Base-by-base conservation (phyloP, 495 filamentous ascomycete species). In the Neurospora sp. region DNA sequence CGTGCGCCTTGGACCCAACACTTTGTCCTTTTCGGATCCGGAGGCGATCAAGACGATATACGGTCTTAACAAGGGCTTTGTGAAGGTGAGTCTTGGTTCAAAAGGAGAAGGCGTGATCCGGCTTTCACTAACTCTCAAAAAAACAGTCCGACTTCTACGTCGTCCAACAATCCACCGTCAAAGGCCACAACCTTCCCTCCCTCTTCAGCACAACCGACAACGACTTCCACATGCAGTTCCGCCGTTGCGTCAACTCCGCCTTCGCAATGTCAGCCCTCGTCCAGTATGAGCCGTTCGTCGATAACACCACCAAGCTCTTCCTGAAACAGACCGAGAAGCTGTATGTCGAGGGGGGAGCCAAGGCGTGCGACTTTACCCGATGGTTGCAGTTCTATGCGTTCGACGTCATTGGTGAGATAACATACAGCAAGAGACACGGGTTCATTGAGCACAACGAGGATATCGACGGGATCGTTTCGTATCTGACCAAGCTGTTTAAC, bases 381-480 rank as follows among this genome's bases (percentile, higher is more conserved):
- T 95, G 93, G 93, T 81, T 94, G 14, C 91, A 93, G 76, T 94
- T 89, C 78, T 94, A 90, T 76, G 90, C 91, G 4, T 94, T 93
- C 76, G 93, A 96, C 76, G 90, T 93, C 39, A 91, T 92, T 74
- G 89, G 89, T 41, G 85, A 90, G 75, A 89, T 92, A 75, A 90
- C 89, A 4, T 92, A 89, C 75, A 86, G 86, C 70, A 87, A 90
- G 74, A 83, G 88, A 11, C 89, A 91, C 76, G 88, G 89, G 0
- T 90, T 90, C 75, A 78, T 91, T 23, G 89, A 90, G 78, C 79
- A 84, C 76, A 90, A 90, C 46, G 81, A 87, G 70, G 90, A 91
- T 70, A 88, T 91, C 70, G 87, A 90, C 75, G 89, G 89, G 7
- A 87, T 90, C 20, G 86, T 91, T 7, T 78, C 75, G 4, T 89